Evolutionary conservation across 495 filamentous ascomycete genomes (phyloP).

Genomic region (Rusavskia elegans): DNA sequence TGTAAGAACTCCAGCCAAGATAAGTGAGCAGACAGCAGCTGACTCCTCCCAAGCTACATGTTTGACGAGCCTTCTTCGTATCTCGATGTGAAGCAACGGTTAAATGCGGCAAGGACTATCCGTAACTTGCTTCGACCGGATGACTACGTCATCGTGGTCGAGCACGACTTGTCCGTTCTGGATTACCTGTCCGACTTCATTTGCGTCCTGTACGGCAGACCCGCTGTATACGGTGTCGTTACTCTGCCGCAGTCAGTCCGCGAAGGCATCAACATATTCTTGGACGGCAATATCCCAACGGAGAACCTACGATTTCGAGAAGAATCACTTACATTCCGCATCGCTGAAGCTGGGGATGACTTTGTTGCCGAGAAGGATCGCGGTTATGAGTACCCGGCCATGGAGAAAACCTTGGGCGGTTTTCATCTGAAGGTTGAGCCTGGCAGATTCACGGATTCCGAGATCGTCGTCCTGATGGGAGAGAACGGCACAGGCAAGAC

Average conservation of each 20-base stretch:
- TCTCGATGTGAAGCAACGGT: conserved; percentile 94
- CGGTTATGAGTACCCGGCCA: conserved; percentile 70
- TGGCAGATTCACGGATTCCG: conserved; percentile 88
- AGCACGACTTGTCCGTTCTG: conserved; percentile 95
- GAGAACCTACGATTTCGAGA: conserved; percentile 98
- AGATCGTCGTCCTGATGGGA: conserved; percentile 99
- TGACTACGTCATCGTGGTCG: conserved; percentile 95
- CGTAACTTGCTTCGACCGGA: conserved; percentile 72
- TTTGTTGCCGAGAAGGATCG: conserved; percentile 73
- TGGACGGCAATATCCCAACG: conserved; percentile 93
- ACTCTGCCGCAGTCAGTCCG: conserved; percentile 89
- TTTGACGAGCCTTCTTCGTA: conserved; percentile 98
- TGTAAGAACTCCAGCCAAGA: conserved; percentile 35
- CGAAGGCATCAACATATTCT: conserved; percentile 99
- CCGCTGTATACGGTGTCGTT: conserved; percentile 96
- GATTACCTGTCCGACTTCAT: conserved; percentile 98
- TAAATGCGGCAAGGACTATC: conserved; percentile 82
- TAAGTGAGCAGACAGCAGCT: conserved; percentile 1
- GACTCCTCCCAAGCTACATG: conserved; percentile 55
- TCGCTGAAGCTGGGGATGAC: conserved; percentile 82
- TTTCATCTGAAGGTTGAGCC: conserved; percentile 73
- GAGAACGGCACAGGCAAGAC: conserved; percentile 95
- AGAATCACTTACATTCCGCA: conserved; percentile 90
- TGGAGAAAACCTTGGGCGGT: conserved; percentile 85
- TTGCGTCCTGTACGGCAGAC: conserved; percentile 88